These are phyloP conservation scores for Neonectria punicea DNA, from an alignment of 2,329 filamentous ascomycete species.

Conservation along the genomic window DNA sequence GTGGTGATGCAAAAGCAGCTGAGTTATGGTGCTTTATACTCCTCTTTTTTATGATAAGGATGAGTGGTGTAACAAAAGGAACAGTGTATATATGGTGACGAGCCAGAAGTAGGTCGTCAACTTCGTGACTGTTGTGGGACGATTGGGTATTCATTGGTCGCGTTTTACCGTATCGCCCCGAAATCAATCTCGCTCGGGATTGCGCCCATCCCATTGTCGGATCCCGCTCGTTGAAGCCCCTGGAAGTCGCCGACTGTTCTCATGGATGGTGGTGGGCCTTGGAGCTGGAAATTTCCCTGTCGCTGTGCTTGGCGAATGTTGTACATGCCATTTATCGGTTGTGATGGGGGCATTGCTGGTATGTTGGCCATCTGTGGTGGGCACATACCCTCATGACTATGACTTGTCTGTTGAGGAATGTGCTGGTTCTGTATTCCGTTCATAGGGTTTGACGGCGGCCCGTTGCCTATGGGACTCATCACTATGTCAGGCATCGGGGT, in stretches of 20 bases:
- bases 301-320: conserved; percentile 43
- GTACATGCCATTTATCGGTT: conserved; percentile 45
- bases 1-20: background rate
- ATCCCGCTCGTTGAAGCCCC: conserved; percentile 57
- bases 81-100: conserved; percentile 8
- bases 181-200: conserved; percentile 46
- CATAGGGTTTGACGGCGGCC: conserved; percentile 34
- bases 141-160: background rate
- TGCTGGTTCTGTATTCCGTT: conserved; percentile 40
- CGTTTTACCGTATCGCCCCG: conserved; percentile 25
- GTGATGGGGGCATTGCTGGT: conserved; percentile 39
- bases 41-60: background rate
- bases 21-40: conserved; percentile 1
- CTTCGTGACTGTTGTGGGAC: background rate
- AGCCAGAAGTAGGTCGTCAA: background rate
- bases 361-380: conserved; percentile 46
- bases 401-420: conserved; percentile 46
- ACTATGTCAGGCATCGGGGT: conserved; percentile 64
- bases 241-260: conserved; percentile 57
- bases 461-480: conserved; percentile 59
- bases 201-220: conserved; percentile 48
- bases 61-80: conserved; percentile 9
- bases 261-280: conserved; percentile 42
- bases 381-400: conserved; percentile 43
- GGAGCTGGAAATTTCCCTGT: conserved; percentile 49